These are phyloP conservation scores for Eucalyptus melliodora DNA, from an alignment of 345 rosid species.

Conservation along the genomic window DNA sequence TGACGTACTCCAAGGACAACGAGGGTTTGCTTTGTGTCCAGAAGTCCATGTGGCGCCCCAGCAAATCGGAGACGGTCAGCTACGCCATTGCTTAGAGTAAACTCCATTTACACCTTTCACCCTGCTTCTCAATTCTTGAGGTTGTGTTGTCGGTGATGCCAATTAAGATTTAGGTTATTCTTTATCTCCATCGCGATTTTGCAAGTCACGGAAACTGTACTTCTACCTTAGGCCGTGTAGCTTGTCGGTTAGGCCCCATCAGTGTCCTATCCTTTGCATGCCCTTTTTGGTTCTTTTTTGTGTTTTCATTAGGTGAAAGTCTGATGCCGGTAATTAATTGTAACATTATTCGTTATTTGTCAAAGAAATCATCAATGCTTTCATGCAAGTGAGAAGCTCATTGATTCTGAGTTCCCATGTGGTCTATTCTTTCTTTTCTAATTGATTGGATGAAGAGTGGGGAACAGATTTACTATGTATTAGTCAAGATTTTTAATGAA, in stretches of 20 bases:
- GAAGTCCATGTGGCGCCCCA: slow-evolving; percentile 83
- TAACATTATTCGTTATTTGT: not conserved
- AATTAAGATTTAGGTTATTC: not conserved
- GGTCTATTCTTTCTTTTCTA: not conserved
- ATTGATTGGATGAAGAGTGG: not conserved
- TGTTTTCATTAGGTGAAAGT: not conserved
- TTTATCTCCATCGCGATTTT: not conserved
- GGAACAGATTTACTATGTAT: not conserved
- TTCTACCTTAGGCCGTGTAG: not conserved
- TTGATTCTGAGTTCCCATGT: not conserved
- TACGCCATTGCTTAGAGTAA: slow-evolving; percentile 44
- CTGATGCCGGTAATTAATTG: not conserved
- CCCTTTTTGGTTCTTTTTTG: not conserved
- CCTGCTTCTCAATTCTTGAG: not conserved
- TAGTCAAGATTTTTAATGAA: not conserved
- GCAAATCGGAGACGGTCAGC: slow-evolving; percentile 36
- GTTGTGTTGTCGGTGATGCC: not conserved
- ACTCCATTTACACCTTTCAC: not conserved
- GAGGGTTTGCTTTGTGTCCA: slow-evolving; percentile 82
- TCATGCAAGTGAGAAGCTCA: not conserved
- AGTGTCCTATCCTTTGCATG: not conserved
- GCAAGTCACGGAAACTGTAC: not conserved
- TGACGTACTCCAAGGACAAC: slow-evolving; percentile 65
- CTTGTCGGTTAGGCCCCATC: not conserved
- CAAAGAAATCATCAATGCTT: not conserved